phyloP scores from a whole-genome alignment of 1,284 basidiomycete genomes.

The Puccinia horiana region DNA sequence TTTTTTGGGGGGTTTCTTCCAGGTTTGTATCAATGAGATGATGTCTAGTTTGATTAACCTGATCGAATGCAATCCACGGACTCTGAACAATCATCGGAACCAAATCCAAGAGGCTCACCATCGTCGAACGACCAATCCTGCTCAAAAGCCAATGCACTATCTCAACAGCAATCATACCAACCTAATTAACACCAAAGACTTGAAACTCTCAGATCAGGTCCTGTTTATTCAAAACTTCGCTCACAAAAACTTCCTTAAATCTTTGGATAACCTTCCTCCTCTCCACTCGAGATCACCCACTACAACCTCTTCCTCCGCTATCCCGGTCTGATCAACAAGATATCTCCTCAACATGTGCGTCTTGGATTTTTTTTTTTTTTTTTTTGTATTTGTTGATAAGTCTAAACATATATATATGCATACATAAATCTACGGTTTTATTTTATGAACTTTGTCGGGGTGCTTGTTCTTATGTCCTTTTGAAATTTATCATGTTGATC shows the following conservation, averaged over 20 bases:
- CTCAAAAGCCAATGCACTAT: background rate
- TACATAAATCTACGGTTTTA: background rate
- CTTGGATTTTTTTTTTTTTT: background rate
- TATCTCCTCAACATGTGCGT: background rate
- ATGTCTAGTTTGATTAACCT: constrained; percentile 43
- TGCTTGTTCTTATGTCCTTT: no score
- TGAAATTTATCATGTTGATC: background rate
- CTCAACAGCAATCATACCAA: constrained; percentile 9
- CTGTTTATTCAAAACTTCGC: constrained; percentile 22
- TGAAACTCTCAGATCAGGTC: constrained; percentile 28
- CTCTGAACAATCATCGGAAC: background rate
- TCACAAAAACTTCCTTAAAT: constrained; percentile 19
- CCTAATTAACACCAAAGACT: constrained; percentile 8
- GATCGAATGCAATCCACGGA: background rate
- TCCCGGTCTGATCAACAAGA: background rate
- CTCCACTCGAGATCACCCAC: background rate
- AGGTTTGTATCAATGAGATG: constrained; percentile 50
- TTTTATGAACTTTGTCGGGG: background rate
- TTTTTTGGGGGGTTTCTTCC: background rate
- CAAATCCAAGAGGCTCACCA: background rate
- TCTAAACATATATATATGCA: background rate
- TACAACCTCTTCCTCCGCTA: background rate
- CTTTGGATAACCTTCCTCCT: background rate
- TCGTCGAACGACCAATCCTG: background rate
- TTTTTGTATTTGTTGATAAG: constrained; percentile 9